phyloP scores from a whole-genome alignment of 805 yeast species.

The Phaffomyces opuntiae region DNA sequence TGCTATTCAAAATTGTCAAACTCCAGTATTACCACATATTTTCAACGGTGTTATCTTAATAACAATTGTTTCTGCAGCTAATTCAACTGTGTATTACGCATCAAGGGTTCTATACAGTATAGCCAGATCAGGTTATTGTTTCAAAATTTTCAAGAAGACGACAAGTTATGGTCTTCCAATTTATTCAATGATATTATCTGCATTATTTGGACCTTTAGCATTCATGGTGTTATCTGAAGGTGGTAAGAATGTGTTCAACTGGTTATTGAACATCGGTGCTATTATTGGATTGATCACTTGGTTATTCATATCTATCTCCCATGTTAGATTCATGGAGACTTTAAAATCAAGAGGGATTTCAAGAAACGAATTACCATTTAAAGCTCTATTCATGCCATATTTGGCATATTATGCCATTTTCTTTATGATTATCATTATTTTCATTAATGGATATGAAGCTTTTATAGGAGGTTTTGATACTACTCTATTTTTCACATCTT shows the following conservation, averaged over 20 bases:
- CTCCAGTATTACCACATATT: slow-evolving; percentile 57
- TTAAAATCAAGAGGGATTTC: slow-evolving; percentile 56
- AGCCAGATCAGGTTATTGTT: slow-evolving; percentile 49
- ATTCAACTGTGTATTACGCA: slow-evolving; percentile 67
- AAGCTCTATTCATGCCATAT: slow-evolving; percentile 62
- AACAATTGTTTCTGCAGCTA: slow-evolving; percentile 76
- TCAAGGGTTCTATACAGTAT: slow-evolving; percentile 61
- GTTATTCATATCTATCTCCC: slow-evolving; percentile 59
- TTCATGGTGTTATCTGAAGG: slow-evolving; percentile 47
- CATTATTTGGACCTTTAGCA: slow-evolving; percentile 57
- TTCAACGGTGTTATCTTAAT: slow-evolving; percentile 64
- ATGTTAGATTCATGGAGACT: slow-evolving; percentile 63
- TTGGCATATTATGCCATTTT: slow-evolving; percentile 56
- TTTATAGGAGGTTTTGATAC: slow-evolving; percentile 50
- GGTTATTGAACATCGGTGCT: slow-evolving; percentile 69
- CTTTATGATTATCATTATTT: slow-evolving; percentile 46
- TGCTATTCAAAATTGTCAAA: slow-evolving; percentile 63
- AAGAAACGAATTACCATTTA: slow-evolving; percentile 66
- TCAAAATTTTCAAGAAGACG: slow-evolving; percentile 45
- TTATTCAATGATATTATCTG: slow-evolving; percentile 42
- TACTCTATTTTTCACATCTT: slow-evolving; percentile 58
- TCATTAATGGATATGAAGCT: slow-evolving; percentile 66
- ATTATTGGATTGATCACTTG: slow-evolving; percentile 71
- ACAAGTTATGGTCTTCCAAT: slow-evolving; percentile 58
- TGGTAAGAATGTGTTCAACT: slow-evolving; percentile 55